Base-by-base conservation (phyloP, 441 rosid genomes). In the Hypseocharis bilobata region DNA sequence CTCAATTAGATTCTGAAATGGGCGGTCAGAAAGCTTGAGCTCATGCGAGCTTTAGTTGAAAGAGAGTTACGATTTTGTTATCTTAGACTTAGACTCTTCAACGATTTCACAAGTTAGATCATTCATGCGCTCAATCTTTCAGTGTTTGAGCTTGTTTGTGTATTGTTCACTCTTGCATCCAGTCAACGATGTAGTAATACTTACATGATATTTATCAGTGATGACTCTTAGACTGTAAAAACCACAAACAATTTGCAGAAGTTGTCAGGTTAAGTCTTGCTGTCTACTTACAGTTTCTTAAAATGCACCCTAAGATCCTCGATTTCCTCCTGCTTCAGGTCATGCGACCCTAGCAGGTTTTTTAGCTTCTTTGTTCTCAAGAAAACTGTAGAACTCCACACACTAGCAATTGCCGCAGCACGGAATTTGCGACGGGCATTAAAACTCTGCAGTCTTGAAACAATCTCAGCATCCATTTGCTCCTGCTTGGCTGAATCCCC, bases 341-440 rank as follows among this genome's bases (percentile, higher is more conserved):
- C 88, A 63, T 80, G 83, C 27, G 87, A 76, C 2, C 84, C 88
- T 2, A 87, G 70, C 56, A 87, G 64, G 40, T 77, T 75, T 54
- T 69, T 87, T 1, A 85, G 81, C 82, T 80, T 85, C 76, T 87
- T 84, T 16, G 85, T 84, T 64, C 94, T 81, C 70, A 85, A 70
- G 68, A 84, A 76, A 65, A 85, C 70, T 38, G 83, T 80, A 78
- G 86, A 80, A 70, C 87, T 80, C 73, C 83, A 83, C 45, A 87
- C 81, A 19, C 94, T 85, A 1, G 94, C 91, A 0, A 85, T 72
- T 3, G 94, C 91, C 0, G 88, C 91, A 4, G 88, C 91, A 0
- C 91, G 86, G 7, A 87, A 73, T 66, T 84, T 84, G 36, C 86
- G 81, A 16, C 87, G 77, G 6, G 94, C 88, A 3, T 85, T 81